These are phyloP conservation scores for Pezicula radicicola DNA, from an alignment of 2,329 filamentous ascomycete species.

Conservation along the genomic window DNA sequence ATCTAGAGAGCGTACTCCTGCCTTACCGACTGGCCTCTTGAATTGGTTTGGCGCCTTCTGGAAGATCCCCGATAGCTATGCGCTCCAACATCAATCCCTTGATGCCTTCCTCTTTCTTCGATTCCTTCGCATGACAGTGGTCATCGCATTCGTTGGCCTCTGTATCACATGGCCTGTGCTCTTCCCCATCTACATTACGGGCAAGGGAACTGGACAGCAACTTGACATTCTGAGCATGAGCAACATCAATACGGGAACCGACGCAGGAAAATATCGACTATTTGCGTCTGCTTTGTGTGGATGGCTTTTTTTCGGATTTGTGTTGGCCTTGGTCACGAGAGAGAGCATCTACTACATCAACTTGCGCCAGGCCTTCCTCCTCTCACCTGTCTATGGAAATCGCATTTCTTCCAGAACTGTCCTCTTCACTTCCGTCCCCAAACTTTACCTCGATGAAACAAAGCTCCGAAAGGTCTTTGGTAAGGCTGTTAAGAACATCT, in stretches of 20 bases:
- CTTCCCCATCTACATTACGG: slow-evolving; percentile 82
- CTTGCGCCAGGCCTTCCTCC: slow-evolving; percentile 84
- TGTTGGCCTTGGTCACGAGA: slow-evolving; percentile 83
- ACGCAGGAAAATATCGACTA: slow-evolving; percentile 55
- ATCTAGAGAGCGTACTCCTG: slow-evolving; percentile 52
- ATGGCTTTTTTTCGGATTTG: slow-evolving; percentile 82
- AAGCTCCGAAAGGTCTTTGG: slow-evolving; percentile 80
- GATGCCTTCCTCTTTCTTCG: slow-evolving; percentile 90
- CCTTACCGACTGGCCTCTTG: slow-evolving; percentile 57
- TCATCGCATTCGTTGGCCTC: slow-evolving; percentile 81
- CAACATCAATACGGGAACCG: slow-evolving; percentile 61
- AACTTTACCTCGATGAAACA: slow-evolving; percentile 72
- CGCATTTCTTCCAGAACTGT: slow-evolving; percentile 89
- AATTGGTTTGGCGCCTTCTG: slow-evolving; percentile 69
- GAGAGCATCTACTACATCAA: slow-evolving; percentile 93
- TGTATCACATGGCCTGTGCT: slow-evolving; percentile 82
- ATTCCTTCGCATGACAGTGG: slow-evolving; percentile 74
- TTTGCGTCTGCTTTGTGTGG: slow-evolving; percentile 80
- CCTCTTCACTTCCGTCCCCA: slow-evolving; percentile 81
- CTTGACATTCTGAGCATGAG: slow-evolving; percentile 77
- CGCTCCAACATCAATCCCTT: slow-evolving; percentile 86
- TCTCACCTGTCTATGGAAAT: slow-evolving; percentile 79
- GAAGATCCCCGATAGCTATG: slow-evolving; percentile 69
- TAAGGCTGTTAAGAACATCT: slow-evolving; percentile 75
- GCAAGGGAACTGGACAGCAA: slow-evolving; percentile 60